Evolutionary conservation across 176 grass and related monocot genomes (phyloP), one percentile per base, ranked within the genome.

Genomic region (Cenchrus purpureus): DNA sequence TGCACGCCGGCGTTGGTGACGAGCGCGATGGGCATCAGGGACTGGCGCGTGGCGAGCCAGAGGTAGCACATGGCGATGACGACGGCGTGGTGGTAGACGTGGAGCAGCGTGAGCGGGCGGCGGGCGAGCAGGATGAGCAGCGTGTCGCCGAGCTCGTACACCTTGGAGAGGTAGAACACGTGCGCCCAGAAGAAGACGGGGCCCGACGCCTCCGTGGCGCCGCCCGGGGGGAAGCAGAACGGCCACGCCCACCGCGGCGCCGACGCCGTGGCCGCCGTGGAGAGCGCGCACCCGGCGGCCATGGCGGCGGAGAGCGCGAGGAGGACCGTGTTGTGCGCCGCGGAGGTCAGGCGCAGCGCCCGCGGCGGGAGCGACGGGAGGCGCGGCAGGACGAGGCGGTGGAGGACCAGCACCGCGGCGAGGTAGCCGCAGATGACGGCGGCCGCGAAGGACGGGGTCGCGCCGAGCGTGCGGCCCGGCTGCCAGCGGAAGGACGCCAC

Each of bases 141-240:
- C 84, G 96, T 98, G 88, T 98, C 96, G 58, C 84, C 81, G 34
- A 98, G 89, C 86, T 95, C 96, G 83, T 95, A 98, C 42, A 95
- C 65, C 90, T 95, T 98, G 45, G 96, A 98, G 77, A 98, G 87
- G 87, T 95, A 98, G 87, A 98, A 92, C 13, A 94, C 86, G 89
- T 98, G 85, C 54, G 93, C 89, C 96, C 96, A 95, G 89, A 90
- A 98, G 93, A 98, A 98, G 55, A 95, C 89, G 1, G 96, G 84
- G 22, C 96, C 87, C 6, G 78, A 73, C 28, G 91, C 48, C 54
- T 81, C 10, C 57, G 89, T 90, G 73, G 85, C 60, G 68, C 73
- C 60, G 7, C 79, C 61, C 12, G 68, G 85, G 1, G 93, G 96
- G 87, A 98, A 98, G 89, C 96, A 95, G 89, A 98, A 92, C 14